Percentiles rank a stretch among this genome's conserved stretches.
phyloP scores from a whole-genome alignment of 23 red algal genomes.

The Chondrus crispus region DNA sequence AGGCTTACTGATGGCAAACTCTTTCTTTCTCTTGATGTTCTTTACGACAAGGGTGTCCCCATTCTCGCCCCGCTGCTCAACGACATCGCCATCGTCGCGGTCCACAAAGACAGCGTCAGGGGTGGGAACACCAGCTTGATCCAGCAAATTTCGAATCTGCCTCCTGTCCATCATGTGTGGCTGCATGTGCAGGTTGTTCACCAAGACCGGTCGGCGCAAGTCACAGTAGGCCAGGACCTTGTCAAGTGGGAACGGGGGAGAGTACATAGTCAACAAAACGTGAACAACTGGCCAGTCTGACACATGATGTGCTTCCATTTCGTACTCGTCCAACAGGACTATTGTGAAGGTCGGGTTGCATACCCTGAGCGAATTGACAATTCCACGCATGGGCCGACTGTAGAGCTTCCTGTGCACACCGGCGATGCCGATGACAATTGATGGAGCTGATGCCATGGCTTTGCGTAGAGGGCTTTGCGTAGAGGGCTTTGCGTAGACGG shows the following conservation, averaged over 20 bases:
- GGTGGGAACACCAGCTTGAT: slow-evolving; percentile 35
- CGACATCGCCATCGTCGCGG: slow-evolving; percentile 15
- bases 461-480: too few species aligned
- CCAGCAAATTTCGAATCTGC: slow-evolving; percentile 49
- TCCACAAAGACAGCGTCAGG: slow-evolving; percentile 37
- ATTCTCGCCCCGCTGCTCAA: neutral
- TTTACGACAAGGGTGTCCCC: slow-evolving; percentile 9
- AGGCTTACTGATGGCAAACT: slow-evolving; percentile 66
- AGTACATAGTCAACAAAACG: slow-evolving; percentile 75
- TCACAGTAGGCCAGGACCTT: slow-evolving; percentile 66
- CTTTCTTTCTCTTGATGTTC: neutral
- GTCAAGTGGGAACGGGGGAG: slow-evolving; percentile 76
- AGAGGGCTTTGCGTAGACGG: too few species aligned
- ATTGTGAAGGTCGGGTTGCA: neutral
- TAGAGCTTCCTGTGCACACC: slow-evolving; percentile 39
- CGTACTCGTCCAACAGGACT: slow-evolving; percentile 5
- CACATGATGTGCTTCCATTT: neutral
- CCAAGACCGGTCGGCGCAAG: slow-evolving; percentile 60
- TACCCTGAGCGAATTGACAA: slow-evolving; percentile 23
- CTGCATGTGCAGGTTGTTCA: slow-evolving; percentile 75
- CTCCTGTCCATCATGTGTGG: slow-evolving; percentile 59
- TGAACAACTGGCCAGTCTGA: slow-evolving; percentile 76
- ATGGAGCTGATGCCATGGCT: too few species aligned
- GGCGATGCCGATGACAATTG: slow-evolving; percentile 36
- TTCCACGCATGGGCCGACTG: slow-evolving; percentile 39